Conservation (phyloP, 2,329 filamentous ascomycete genomes). For the Uncinocarpus reesii region DNA sequence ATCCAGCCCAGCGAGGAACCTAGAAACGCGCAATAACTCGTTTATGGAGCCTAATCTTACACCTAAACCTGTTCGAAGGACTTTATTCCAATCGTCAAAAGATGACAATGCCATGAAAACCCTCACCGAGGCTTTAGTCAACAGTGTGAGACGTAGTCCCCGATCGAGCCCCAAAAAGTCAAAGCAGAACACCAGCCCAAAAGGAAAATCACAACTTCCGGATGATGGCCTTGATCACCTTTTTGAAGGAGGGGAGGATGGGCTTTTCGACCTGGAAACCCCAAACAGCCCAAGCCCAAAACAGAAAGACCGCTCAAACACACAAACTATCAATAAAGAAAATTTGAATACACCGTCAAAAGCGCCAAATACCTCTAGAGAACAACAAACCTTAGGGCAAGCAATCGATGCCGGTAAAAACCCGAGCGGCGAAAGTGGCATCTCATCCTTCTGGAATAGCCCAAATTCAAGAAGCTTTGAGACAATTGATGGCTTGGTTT, state of each 20-base stretch:
- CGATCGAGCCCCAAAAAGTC: slow-evolving; percentile 29
- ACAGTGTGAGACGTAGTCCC: slow-evolving; percentile 43
- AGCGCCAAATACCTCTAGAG: not conserved
- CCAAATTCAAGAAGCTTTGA: slow-evolving; percentile 24
- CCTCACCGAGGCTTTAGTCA: slow-evolving; percentile 28
- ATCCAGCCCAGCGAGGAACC: slow-evolving; percentile 49
- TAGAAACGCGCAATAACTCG: slow-evolving; percentile 34
- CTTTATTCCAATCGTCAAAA: slow-evolving; percentile 35
- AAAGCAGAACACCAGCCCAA: slow-evolving; percentile 44
- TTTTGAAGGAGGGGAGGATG: slow-evolving; percentile 51
- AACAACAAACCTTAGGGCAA: not conserved
- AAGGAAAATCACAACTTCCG: slow-evolving; percentile 42
- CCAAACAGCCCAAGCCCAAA: slow-evolving; percentile 43
- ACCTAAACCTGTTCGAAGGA: slow-evolving; percentile 43
- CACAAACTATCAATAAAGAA: slow-evolving; percentile 4
- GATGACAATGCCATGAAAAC: slow-evolving; percentile 30
- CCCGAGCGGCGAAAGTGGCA: slow-evolving; percentile 16
- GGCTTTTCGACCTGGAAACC: slow-evolving; percentile 43
- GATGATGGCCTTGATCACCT: slow-evolving; percentile 51
- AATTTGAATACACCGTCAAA: slow-evolving; percentile 1
- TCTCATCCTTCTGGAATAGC: slow-evolving; percentile 20
- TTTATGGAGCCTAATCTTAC: slow-evolving; percentile 45
- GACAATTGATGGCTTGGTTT: slow-evolving; percentile 28
- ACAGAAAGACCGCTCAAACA: slow-evolving; percentile 30
- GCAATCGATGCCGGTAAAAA: not conserved